Evolutionary conservation across 148 eudicot genomes (phyloP), one percentile per base, ranked within the genome.

Genomic region (Spergularia bocconei): DNA sequence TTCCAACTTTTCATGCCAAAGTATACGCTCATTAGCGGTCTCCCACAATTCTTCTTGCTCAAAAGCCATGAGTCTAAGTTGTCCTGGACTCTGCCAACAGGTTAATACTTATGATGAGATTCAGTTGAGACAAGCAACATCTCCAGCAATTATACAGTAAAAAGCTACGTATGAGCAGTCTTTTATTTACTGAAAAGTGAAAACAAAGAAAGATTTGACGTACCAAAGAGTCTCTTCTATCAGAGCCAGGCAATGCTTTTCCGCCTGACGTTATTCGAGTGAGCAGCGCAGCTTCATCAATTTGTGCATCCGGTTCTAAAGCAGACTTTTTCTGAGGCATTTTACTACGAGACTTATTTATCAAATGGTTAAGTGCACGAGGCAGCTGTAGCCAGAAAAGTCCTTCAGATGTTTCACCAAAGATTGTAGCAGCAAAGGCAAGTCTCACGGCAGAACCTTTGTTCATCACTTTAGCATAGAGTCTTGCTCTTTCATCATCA

Each of bases 351-450:
- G 89, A 83, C 82, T 88, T 95, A 77, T 84, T 82, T 75, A 95
- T 80, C 79, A 90, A 75, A 83, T 95, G 89, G 69, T 84, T 85
- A 78, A 95, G 84, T 75, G 97, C 99, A 75, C 82, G 81, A 55
- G 97, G 99, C 78, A 95, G 78, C 79, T 92, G 93, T 74, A 95
- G 82, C 99, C 99, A 95, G 86, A 95, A 95, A 79, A 89, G 86
- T 39, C 96, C 96, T 78, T 95, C 99, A 82, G 85, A 82, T 78
- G 90, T 81, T 84, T 95, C 99, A 79, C 99, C 99, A 83, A 95
- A 95, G 51, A 91, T 78, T 72, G 93, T 96, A 81, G 99, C 94
- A 69, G 99, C 96, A 91, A 92, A 95, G 62, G 99, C 93, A 75
- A 90, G 86, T 86, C 97, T 89, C 79, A 81, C 79, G 36, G 97